A percentile compares a stretch with the other conserved stretches of the same genome.
phyloP scores from a whole-genome alignment of 768 basidiomycete genomes.

The Lepiota brunneoincarnata region DNA sequence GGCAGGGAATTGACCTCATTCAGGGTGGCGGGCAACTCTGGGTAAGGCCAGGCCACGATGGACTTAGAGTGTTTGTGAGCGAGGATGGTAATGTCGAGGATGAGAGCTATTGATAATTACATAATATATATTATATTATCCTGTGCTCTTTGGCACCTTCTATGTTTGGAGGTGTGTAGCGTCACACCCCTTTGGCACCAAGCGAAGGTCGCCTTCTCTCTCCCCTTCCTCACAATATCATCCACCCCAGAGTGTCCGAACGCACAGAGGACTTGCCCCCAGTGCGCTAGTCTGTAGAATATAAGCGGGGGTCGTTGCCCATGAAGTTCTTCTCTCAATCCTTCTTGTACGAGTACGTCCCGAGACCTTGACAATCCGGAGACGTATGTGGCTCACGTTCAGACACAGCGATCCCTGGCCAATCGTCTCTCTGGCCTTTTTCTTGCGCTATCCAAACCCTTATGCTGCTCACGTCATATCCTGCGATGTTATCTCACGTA shows the following conservation, averaged over 20 bases:
- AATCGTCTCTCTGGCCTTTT: conserved; percentile 90
- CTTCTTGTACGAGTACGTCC: conserved; percentile 52
- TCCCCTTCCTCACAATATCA: neutral
- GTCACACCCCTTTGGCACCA: neutral
- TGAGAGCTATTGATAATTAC: conserved; percentile 37
- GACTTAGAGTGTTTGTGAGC: conserved; percentile 54
- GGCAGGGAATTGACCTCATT: conserved; percentile 43
- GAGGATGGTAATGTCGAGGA: conserved; percentile 43
- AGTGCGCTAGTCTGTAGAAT: neutral
- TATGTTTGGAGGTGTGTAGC: conserved; percentile 1
- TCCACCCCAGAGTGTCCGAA: neutral
- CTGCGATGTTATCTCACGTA: conserved; percentile 91
- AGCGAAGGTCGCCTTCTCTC: neutral
- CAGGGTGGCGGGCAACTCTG: conserved; percentile 47
- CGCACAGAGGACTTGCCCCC: neutral
- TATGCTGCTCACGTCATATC: conserved; percentile 92
- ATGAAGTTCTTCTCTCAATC: conserved; percentile 61
- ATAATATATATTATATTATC: conserved; percentile 16
- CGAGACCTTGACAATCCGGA: neutral
- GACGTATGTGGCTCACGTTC: conserved; percentile 17
- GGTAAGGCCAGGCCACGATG: conserved; percentile 76
- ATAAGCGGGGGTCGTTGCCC: conserved; percentile 28
- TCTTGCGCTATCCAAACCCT: conserved; percentile 94
- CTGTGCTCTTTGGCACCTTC: neutral
- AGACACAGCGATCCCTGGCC: conserved; percentile 82